Conservation (phyloP, 495 filamentous ascomycete genomes). For the Penicillium angulare region DNA sequence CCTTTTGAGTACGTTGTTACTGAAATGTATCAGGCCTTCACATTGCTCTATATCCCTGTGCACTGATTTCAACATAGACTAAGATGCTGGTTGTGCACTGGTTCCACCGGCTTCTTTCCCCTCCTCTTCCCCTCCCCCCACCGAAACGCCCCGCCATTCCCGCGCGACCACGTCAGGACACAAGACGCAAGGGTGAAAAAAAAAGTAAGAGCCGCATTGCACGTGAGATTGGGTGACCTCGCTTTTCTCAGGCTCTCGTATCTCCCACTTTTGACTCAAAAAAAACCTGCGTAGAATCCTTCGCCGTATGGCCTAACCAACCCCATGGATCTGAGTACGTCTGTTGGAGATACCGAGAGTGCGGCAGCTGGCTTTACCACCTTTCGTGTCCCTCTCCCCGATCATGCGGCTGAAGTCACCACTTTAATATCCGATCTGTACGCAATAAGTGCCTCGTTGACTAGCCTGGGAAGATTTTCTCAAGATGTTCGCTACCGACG, state of each 20-base stretch:
- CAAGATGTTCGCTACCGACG: constrained; percentile 31
- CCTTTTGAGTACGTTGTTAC: not conserved
- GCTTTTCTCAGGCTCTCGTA: not conserved
- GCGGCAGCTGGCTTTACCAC: constrained; percentile 50
- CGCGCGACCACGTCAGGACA: constrained; percentile 29
- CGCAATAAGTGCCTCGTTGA: constrained; percentile 50
- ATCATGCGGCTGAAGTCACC: constrained; percentile 54
- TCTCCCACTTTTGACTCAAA: constrained; percentile 6
- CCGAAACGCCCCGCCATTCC: constrained; percentile 28
- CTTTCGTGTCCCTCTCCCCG: constrained; percentile 52
- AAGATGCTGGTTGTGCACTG: not conserved
- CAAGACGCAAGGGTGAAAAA: constrained; percentile 13
- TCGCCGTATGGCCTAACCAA: constrained; percentile 29
- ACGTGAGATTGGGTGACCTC: constrained; percentile 16
- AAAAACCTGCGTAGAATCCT: too few relatives aligned
- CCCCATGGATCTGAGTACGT: constrained; percentile 44
- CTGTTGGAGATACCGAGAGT: constrained; percentile 52
- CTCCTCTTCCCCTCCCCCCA: constrained; percentile 11
- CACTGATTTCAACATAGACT: not conserved
- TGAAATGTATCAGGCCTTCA: not conserved
- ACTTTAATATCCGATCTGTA: constrained; percentile 54
- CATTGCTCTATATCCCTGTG: not conserved
- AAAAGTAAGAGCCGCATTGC: constrained; percentile 24
- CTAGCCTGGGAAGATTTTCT: constrained; percentile 40
- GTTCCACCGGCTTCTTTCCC: constrained; percentile 1